Evolutionary conservation across 805 yeast genomes (phyloP).

Genomic region (Metschnikowia baotianmanensis): DNA sequence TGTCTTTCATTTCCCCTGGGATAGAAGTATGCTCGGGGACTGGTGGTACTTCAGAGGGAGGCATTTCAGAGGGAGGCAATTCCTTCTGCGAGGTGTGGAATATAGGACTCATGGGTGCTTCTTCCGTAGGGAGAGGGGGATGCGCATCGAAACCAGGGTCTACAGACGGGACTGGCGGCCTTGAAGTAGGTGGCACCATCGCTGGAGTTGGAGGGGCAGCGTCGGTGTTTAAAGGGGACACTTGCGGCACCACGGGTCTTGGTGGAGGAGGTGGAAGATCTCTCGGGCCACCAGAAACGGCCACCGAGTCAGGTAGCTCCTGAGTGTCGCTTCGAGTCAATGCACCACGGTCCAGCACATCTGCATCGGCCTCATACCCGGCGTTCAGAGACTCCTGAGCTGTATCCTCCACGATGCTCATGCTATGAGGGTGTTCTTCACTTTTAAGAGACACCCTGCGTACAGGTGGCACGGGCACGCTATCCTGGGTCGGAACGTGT

Average conservation of each 20-base stretch:
- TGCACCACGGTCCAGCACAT: constrained; percentile 31
- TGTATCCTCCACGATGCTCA: constrained; percentile 6
- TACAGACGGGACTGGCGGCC: constrained; percentile 15
- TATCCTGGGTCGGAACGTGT: constrained; percentile 7
- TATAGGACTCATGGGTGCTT: constrained; percentile 11
- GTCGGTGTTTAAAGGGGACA: no score
- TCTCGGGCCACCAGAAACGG: no score
- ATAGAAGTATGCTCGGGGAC: constrained; percentile 7
- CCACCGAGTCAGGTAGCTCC: no score
- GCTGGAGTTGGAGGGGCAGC: background rate
- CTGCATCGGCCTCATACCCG: constrained; percentile 73
- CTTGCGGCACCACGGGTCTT: no score
- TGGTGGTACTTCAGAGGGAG: no score
- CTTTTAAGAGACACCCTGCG: background rate
- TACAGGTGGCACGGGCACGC: background rate
- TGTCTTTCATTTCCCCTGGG: background rate
- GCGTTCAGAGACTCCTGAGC: constrained; percentile 35
- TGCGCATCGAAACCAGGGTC: background rate
- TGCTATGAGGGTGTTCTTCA: background rate
- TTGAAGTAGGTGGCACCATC: constrained; percentile 19
- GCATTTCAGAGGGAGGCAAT: background rate
- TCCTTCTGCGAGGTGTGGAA: constrained; percentile 3
- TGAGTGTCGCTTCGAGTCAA: constrained; percentile 1
- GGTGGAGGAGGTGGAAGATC: constrained; percentile 13
- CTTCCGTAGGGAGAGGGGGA: constrained; percentile 19